Conservation (phyloP, 1,139 yeast genomes). For the Kurtzmaniella quercitrusa region DNA sequence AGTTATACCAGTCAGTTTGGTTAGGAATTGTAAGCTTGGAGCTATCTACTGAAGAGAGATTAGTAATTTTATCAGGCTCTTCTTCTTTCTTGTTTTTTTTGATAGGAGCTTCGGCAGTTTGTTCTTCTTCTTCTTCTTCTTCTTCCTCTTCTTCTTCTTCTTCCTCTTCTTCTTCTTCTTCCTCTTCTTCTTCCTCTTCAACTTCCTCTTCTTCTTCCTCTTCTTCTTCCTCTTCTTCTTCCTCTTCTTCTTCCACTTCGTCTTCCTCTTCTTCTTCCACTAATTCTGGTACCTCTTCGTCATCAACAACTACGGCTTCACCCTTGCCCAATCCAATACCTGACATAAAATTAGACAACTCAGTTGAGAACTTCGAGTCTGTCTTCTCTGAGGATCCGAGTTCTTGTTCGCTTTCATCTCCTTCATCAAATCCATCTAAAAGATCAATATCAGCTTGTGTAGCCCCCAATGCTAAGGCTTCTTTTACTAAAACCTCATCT, state of each 20-base stretch:
- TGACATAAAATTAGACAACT: constrained; percentile 62
- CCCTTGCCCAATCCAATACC: constrained; percentile 57
- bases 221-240: constrained; percentile 24
- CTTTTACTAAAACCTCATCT: constrained; percentile 52
- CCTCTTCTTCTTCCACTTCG: constrained; percentile 23
- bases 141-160: constrained; percentile 15
- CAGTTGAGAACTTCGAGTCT: constrained; percentile 52
- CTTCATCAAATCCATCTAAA: constrained; percentile 46
- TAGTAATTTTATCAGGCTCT: constrained; percentile 41
- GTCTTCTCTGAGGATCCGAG: constrained; percentile 37
- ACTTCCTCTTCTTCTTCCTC: constrained; percentile 22
- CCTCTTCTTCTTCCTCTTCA: constrained; percentile 20
- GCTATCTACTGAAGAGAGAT: constrained; percentile 52
- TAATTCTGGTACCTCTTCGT: constrained; percentile 24
- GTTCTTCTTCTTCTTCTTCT: constrained; percentile 14
- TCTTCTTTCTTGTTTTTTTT: constrained; percentile 17
- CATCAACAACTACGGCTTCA: constrained; percentile 30
- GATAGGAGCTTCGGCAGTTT: constrained; percentile 16
- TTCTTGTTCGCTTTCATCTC: constrained; percentile 64
- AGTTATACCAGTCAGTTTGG: constrained; percentile 73
- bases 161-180: constrained; percentile 19
- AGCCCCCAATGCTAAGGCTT: constrained; percentile 68
- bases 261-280: constrained; percentile 23
- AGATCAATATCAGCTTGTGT: constrained; percentile 60
- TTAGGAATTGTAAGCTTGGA: constrained; percentile 59